Evolutionary conservation across 306 rosid genomes (phyloP).

Genomic region (Vicia villosa): DNA sequence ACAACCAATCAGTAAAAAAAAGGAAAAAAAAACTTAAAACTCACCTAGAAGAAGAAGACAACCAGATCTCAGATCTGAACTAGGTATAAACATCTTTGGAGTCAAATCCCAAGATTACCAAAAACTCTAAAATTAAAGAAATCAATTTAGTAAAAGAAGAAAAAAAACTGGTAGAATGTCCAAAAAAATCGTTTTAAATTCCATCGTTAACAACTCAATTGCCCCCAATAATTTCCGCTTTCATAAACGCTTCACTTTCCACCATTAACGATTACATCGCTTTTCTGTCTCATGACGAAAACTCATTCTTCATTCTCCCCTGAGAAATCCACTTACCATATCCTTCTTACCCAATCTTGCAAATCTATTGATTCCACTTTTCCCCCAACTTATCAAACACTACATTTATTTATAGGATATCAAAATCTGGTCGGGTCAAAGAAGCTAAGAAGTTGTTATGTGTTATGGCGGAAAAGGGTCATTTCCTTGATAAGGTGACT

Average conservation of each 20-base stretch:
- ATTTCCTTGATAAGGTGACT: constrained; percentile 71
- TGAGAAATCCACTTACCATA: constrained; percentile 66
- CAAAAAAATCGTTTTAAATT: constrained; percentile 52
- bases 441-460: constrained; percentile 74
- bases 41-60: too few species aligned
- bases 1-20: too few species aligned
- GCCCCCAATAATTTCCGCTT: constrained; percentile 46
- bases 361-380: constrained; percentile 48
- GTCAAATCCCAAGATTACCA: too few species aligned
- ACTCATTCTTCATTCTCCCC: constrained; percentile 64
- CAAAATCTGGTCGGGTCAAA: constrained; percentile 61
- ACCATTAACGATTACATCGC: constrained; percentile 62
- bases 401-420: constrained; percentile 75
- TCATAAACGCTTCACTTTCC: constrained; percentile 67
- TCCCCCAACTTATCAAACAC: constrained; percentile 56
- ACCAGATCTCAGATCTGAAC: too few species aligned
- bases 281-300: constrained; percentile 70
- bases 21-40: too few species aligned
- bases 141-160: too few species aligned
- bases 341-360: constrained; percentile 66
- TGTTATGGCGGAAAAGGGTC: constrained; percentile 71
- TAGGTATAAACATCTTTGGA: too few species aligned
- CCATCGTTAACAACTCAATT: constrained; percentile 45
- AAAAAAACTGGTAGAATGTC: too few species aligned
- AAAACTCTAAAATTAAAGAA: too few species aligned